Conservation (phyloP, 805 yeast genomes). For the Kuraishia piskuri region DNA sequence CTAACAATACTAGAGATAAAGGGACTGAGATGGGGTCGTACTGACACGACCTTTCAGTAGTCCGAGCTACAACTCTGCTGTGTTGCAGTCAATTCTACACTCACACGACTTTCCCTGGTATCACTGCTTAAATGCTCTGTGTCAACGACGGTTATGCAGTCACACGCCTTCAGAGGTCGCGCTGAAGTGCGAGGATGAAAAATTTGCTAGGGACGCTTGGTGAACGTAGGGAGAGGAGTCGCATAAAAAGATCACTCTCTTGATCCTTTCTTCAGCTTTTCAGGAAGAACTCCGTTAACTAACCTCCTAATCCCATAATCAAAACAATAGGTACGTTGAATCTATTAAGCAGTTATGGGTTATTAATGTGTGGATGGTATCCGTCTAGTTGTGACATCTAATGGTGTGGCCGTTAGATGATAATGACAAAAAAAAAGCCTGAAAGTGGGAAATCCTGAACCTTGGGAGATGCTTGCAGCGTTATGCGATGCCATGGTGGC, state of each 20-base stretch:
- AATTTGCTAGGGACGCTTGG: not conserved
- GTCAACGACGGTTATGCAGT: constrained; percentile 2
- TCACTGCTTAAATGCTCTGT: not conserved
- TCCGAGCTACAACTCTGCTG: too few relatives aligned
- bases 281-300: too few relatives aligned
- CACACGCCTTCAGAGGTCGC: not conserved
- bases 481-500: not conserved
- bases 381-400: not conserved
- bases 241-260: not conserved
- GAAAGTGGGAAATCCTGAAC: constrained; percentile 8
- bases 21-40: too few relatives aligned
- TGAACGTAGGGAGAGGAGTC: not conserved
- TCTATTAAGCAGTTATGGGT: not conserved
- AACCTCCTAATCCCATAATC: not conserved
- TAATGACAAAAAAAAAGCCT: constrained; percentile 4
- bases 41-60: too few relatives aligned
- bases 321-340: not conserved
- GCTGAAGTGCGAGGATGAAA: not conserved
- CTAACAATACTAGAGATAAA: too few relatives aligned
- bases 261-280: not conserved
- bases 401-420: not conserved
- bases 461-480: constrained; percentile 7
- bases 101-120: too few relatives aligned
- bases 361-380: not conserved
- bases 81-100: too few relatives aligned